Percentiles rank a stretch among this genome's conserved stretches.
phyloP scores from a whole-genome alignment of 768 basidiomycete genomes.

The Boletus rubroflammeus region DNA sequence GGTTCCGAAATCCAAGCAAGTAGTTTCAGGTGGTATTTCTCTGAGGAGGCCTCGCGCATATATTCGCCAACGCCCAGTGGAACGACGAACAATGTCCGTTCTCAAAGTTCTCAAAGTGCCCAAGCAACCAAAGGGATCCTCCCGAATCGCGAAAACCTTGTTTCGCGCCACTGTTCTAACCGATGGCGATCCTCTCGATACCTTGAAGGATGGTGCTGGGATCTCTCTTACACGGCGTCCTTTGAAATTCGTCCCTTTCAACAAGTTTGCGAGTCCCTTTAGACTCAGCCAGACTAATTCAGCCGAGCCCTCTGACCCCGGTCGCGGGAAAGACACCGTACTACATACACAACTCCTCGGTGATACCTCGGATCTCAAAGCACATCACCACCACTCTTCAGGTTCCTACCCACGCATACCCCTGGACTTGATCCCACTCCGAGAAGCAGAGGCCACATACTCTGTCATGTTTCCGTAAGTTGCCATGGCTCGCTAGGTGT shows the following conservation, averaged over 20 bases:
- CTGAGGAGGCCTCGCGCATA: slow-evolving; percentile 17
- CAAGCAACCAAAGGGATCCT: not conserved
- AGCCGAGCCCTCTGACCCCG: not conserved
- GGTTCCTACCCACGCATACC: slow-evolving; percentile 10
- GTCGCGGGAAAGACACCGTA: not conserved
- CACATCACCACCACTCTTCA: not conserved
- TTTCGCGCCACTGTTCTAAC: slow-evolving; percentile 28
- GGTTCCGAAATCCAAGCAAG: not conserved
- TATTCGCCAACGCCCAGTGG: slow-evolving; percentile 1
- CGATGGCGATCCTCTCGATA: slow-evolving; percentile 22
- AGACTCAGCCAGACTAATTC: not conserved
- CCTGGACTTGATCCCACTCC: slow-evolving; percentile 24
- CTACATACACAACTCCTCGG: not conserved
- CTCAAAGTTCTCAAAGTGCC: not conserved
- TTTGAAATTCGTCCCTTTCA: slow-evolving; percentile 26
- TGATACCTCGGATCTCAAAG: not conserved
- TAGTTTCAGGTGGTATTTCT: not conserved
- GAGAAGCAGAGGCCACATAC: slow-evolving; percentile 28
- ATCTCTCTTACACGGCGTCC: slow-evolving; percentile 19
- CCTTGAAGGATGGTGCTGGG: slow-evolving; percentile 8
- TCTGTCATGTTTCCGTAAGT: slow-evolving; percentile 27
- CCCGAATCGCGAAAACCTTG: slow-evolving; percentile 13
- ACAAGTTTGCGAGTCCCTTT: slow-evolving; percentile 15
- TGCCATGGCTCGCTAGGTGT: not conserved
- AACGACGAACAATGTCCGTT: not conserved